These are phyloP conservation scores for Asterochloris erici DNA, from an alignment of 139 green algal species.

Conservation along the genomic window DNA sequence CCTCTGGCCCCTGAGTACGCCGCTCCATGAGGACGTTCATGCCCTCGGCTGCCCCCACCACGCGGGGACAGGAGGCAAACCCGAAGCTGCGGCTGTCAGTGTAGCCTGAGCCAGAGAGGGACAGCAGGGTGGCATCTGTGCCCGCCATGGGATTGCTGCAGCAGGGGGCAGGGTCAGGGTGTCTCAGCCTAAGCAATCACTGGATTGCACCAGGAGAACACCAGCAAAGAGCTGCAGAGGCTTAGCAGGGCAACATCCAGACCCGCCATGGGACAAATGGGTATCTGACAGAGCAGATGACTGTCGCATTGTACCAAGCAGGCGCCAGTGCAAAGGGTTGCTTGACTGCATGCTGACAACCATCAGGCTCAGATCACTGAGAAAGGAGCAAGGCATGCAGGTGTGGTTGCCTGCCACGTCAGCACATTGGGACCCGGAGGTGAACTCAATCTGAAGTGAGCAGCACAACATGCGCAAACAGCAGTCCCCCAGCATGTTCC, in stretches of 20 bases:
- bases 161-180: too few relatives aligned
- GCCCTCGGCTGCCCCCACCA: slow-evolving; percentile 89
- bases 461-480: background rate
- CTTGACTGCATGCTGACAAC: background rate
- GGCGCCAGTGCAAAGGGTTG: background rate
- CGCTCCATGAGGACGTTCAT: slow-evolving; percentile 91
- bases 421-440: background rate
- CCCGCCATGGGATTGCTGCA: slow-evolving; percentile 93
- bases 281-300: background rate
- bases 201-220: background rate
- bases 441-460: background rate
- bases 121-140: slow-evolving; percentile 91
- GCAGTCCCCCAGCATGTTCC: background rate
- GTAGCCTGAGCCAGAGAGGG: slow-evolving; percentile 79
- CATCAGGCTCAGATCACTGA: background rate
- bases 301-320: background rate
- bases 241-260: slow-evolving; percentile 91
- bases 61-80: slow-evolving; percentile 92
- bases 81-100: slow-evolving; percentile 75
- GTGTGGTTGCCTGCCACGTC: background rate
- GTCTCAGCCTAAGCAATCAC: background rate
- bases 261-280: slow-evolving; percentile 92
- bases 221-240: slow-evolving; percentile 13
- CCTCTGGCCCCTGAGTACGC: slow-evolving; percentile 5
- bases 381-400: background rate